Base-by-base conservation (phyloP, 352 stramenopile genomes). In the Phytophthora colocasiae region DNA sequence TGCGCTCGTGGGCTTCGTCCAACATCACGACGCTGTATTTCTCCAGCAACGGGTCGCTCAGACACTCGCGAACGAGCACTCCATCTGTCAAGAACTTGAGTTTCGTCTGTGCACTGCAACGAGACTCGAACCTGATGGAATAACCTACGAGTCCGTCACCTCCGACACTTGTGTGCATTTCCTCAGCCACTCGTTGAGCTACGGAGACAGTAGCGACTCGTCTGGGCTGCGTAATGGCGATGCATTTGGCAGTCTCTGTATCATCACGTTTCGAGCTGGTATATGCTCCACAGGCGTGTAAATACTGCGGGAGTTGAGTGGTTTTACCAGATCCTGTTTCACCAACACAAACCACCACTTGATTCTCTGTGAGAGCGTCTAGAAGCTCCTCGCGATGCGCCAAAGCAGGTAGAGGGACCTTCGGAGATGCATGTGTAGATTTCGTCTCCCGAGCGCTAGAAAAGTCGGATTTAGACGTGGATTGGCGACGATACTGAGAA, bases 1-100 rank as follows among this genome's bases (percentile, higher is more conserved):
- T 98, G 22, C 98, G 87, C 77, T 99, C 98, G 72, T 99, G 98
- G 10, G 97, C 98, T 83, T 99, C 98, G 69, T 96, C 96, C 54
- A 98, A 83, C 79, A 99, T 97, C 22, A 98, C 85, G 49, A 93
- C 81, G 26, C 73, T 86, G 77, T 99, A 99, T 17, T 78, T 71
- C 9, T 38, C 58, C 17, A 98, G 79, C 48, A 89, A 62, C 14
- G 86, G 83, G 62, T 98, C 91, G 8, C 47, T 50, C 15, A 97
- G 69, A 57, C 81, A 93, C 71, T 98, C 85, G 39, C 83, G 83
- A 53, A 95, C 80, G 27, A 95, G 68, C 46, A 95, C 79, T 63
- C 86, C 88, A 60, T 96, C 86, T 7, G 86, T 95, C 41, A 95
- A 59, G 63, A 93, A 96, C 71, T 97, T 96, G 57, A 98, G 75